Conservation (phyloP, 2,329 filamentous ascomycete genomes). For the Colletotrichum spaethianum region DNA sequence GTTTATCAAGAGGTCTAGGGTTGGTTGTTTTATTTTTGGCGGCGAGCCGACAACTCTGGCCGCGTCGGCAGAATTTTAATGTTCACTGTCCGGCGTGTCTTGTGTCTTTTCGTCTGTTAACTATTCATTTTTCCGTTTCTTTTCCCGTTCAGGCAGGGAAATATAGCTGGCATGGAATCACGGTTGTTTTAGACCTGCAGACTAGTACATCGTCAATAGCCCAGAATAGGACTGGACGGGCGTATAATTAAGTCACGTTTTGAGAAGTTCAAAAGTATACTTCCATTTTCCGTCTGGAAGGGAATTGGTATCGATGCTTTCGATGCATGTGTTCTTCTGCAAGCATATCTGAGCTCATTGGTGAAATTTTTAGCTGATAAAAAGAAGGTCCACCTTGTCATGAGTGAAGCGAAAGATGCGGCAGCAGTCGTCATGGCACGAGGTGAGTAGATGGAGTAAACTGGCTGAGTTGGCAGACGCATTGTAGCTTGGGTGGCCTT, state of each 20-base stretch:
- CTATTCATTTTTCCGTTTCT: constrained; percentile 16
- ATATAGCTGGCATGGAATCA: constrained; percentile 36
- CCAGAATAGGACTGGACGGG: constrained; percentile 13
- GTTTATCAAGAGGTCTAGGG: background rate
- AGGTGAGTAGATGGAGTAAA: background rate
- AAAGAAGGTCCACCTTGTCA: background rate
- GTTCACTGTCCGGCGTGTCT: constrained; percentile 33
- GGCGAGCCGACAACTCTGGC: background rate
- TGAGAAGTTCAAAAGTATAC: no score
- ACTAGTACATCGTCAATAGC: constrained; percentile 32
- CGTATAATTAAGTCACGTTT: constrained; percentile 23
- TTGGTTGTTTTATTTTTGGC: background rate
- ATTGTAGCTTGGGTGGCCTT: background rate
- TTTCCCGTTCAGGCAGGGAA: constrained; percentile 13
- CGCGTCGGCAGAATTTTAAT: constrained; percentile 31
- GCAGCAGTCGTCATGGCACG: background rate
- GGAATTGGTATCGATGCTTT: no score
- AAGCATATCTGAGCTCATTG: background rate
- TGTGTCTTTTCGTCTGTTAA: constrained; percentile 11
- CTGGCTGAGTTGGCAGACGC: background rate
- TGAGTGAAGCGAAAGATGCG: background rate
- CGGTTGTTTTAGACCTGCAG: constrained; percentile 32
- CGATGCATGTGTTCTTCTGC: no score
- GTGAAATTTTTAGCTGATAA: background rate
- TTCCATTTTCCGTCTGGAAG: background rate